A percentile compares a stretch with the other conserved stretches of the same genome.
phyloP scores from a whole-genome alignment of 495 filamentous ascomycete species.

The Tuber brumale region DNA sequence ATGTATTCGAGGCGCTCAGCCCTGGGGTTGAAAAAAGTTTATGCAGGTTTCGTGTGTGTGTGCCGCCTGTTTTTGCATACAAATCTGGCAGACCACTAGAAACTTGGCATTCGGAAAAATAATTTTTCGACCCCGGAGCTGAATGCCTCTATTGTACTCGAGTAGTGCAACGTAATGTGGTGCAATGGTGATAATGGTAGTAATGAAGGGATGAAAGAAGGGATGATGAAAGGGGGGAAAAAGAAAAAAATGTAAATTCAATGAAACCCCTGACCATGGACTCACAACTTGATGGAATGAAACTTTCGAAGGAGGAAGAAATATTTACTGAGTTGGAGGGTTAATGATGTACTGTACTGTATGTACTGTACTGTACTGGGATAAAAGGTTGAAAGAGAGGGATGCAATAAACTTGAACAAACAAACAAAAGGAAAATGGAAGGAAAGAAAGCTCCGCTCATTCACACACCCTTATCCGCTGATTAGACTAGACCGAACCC shows the following conservation, averaged over 20 bases:
- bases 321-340: background rate
- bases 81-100: too few relatives aligned
- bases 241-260: background rate
- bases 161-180: background rate
- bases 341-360: background rate
- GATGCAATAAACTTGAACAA: background rate
- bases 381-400: background rate
- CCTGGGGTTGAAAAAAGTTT: too few relatives aligned
- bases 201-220: background rate
- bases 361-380: background rate
- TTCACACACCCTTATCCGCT: background rate
- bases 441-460: slow-evolving; percentile 11
- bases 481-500: background rate
- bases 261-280: background rate
- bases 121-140: too few relatives aligned
- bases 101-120: too few relatives aligned
- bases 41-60: too few relatives aligned
- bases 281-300: background rate
- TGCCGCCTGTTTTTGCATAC: too few relatives aligned
- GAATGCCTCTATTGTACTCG: background rate
- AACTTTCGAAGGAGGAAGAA: slow-evolving; percentile 11
- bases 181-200: background rate
- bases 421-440: background rate
- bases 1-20: background rate
- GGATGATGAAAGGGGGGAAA: background rate